Evolutionary conservation across 129 eudicot genomes (phyloP), one percentile per base, ranked within the genome.

Genomic region (Rutidosis leptorrhynchoides): DNA sequence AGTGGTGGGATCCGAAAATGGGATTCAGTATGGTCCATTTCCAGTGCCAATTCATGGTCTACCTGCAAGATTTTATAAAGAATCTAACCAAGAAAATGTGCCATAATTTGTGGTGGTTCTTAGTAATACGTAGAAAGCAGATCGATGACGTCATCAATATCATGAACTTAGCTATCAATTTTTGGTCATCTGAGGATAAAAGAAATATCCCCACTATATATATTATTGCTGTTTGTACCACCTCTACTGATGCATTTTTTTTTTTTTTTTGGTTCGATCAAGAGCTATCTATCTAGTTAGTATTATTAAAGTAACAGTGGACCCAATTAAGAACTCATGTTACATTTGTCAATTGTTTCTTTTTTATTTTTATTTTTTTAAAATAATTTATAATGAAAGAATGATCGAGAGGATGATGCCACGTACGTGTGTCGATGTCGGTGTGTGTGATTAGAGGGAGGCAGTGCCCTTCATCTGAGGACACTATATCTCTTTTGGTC

Each of bases 41-140:
- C 96, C 96, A 49, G 82, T 89, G 40, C 96, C 96, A 63, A 66
- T 81, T 62, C 84, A 89, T 78, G 96, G 96, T 33, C 86, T 89
- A 7, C 96, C 95, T 69, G 90, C 96, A 77, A 83, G 77, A 77
- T 81, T 83, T 73, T 55, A 66, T 69, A 89, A 75, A 62, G 83
- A 81, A 79, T 85, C 88, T 74, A 71, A 20, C 29, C 58, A 62
- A 52, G 60, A 54, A 76, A 72, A 72, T 46, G 76, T 68, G 77
- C 67, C 16, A 40, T 40, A 49, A 37, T 45, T 58, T 73, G 76
- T 66, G 69, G 58, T 78, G 40, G 19, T 48, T 65, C 75, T 67
- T 56, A 46, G n/a, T 26, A 58, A 75, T 64, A 70, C 26, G n/a
- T 48, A 77, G 73, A 71, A 65, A 65, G 69, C 27, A 62, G 19